Evolutionary conservation across 331 rosid genomes (phyloP).

Genomic region (Acacia concinna): DNA sequence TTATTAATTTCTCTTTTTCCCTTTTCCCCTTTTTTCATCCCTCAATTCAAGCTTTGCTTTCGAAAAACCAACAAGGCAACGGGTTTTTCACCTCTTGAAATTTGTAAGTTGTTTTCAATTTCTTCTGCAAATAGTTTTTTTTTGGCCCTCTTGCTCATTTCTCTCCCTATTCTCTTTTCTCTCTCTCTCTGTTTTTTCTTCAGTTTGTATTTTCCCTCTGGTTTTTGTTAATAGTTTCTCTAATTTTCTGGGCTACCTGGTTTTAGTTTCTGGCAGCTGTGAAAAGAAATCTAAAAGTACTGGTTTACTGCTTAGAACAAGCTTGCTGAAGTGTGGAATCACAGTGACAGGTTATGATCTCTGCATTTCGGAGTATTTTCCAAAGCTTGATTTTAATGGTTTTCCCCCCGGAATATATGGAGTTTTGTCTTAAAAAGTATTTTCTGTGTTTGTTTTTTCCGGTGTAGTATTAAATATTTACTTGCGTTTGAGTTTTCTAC

Average conservation of each 20-base stretch:
- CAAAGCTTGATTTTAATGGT: slow-evolving; percentile 30
- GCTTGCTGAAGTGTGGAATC: slow-evolving; percentile 55
- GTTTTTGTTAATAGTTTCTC: slow-evolving; percentile 1
- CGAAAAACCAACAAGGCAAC: slow-evolving; percentile 54
- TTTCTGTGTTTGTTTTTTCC: neutral
- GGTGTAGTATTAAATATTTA: slow-evolving; percentile 10
- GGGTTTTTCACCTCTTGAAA: slow-evolving; percentile 38
- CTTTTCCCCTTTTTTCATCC: slow-evolving; percentile 38
- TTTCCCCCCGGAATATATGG: slow-evolving; percentile 8
- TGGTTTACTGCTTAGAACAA: slow-evolving; percentile 42
- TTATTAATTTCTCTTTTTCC: neutral
- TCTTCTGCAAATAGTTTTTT: slow-evolving; percentile 41
- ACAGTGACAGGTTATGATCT: slow-evolving; percentile 56
- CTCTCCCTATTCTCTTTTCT: neutral
- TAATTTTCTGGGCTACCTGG: slow-evolving; percentile 29
- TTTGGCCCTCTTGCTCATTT: neutral
- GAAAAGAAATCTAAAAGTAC: slow-evolving; percentile 36
- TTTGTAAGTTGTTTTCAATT: slow-evolving; percentile 55
- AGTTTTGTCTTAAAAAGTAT: slow-evolving; percentile 1
- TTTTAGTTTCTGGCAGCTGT: slow-evolving; percentile 36
- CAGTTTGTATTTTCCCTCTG: neutral
- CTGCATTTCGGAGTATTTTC: slow-evolving; percentile 45
- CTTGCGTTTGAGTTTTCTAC: slow-evolving; percentile 33
- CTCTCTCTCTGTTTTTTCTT: neutral
- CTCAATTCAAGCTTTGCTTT: slow-evolving; percentile 57